Evolutionary conservation across 352 stramenopile genomes (phyloP).

Genomic region (Pythium aquatile): DNA sequence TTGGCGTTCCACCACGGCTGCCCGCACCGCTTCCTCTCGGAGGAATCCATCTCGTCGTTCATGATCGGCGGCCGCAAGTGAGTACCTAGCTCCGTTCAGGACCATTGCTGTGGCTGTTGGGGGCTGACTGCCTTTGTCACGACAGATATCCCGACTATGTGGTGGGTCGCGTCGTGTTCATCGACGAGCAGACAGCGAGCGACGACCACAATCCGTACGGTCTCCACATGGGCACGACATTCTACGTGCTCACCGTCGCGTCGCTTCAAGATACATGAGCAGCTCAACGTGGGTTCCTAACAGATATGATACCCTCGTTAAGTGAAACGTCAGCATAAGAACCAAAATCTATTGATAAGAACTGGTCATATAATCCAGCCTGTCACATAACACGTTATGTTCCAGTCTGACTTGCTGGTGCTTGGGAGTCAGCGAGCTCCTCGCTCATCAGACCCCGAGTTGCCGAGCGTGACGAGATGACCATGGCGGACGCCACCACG

Average conservation of each 20-base stretch:
- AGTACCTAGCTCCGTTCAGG: conserved; percentile 4
- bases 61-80: conserved; percentile 80
- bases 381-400: not conserved
- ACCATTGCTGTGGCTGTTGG: too few relatives aligned
- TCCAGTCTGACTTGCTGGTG: not conserved
- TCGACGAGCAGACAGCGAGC: conserved; percentile 82
- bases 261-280: conserved; percentile 79
- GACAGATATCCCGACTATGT: conserved; percentile 86
- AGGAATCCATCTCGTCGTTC: conserved; percentile 88
- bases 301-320: not conserved
- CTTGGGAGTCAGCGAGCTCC: conserved; percentile 6
- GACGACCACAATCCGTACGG: conserved; percentile 82
- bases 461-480: not conserved
- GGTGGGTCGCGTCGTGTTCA: conserved; percentile 83
- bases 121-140: not conserved
- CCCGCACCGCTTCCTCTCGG: conserved; percentile 82
- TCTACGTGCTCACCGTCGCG: conserved; percentile 85
- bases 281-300: not conserved
- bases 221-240: conserved; percentile 72
- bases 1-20: conserved; percentile 85
- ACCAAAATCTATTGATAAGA: not conserved
- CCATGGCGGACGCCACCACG: conserved; percentile 3
- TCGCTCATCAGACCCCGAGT: not conserved
- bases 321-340: not conserved
- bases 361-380: not conserved